Conservation (phyloP, 305 asterid species). For the Fraxinus angustifolia region DNA sequence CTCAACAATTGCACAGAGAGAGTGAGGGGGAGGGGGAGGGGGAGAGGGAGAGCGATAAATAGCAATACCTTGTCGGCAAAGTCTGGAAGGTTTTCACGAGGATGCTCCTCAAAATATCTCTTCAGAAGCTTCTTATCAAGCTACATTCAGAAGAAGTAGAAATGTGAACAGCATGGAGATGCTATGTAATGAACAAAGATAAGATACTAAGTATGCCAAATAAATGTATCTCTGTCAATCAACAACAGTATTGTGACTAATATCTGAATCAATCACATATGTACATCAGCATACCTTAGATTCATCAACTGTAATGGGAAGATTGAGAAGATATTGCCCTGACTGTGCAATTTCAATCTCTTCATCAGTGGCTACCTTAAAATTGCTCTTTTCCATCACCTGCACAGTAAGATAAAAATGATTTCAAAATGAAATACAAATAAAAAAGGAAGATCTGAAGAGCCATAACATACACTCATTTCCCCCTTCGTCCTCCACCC, state of each 20-base stretch:
- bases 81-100: constrained; percentile 77
- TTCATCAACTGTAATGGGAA: constrained; percentile 88
- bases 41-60: not conserved
- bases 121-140: constrained; percentile 80
- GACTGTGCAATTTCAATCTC: constrained; percentile 89
- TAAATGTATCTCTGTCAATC: not conserved
- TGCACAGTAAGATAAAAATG: constrained; percentile 28
- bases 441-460: constrained; percentile 6
- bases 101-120: constrained; percentile 72
- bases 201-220: not conserved
- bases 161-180: constrained; percentile 15
- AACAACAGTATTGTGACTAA: not conserved
- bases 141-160: constrained; percentile 45
- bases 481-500: constrained; percentile 16
- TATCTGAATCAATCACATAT: not conserved
- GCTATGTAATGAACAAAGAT: not conserved
- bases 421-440: not conserved
- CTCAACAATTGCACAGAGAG: constrained; percentile 5
- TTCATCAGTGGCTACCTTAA: constrained; percentile 77
- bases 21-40: not conserved
- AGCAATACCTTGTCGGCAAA: constrained; percentile 77
- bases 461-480: not conserved
- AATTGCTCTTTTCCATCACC: constrained; percentile 95
- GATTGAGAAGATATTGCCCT: constrained; percentile 94
- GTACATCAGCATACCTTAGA: constrained; percentile 58